Conservation (phyloP, 129 eudicot genomes). For the Lonicera japonica region DNA sequence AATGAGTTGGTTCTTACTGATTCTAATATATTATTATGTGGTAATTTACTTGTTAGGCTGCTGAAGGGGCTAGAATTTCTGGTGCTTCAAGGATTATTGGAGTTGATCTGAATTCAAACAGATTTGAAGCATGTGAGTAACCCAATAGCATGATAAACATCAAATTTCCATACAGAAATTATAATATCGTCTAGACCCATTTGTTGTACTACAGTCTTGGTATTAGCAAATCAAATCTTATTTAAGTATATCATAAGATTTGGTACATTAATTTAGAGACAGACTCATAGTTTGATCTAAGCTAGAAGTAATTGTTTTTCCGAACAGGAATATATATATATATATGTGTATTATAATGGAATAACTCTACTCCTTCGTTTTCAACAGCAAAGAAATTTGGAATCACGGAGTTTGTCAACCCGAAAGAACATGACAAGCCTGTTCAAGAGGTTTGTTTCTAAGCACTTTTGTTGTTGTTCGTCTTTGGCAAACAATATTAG, state of each 20-base stretch:
- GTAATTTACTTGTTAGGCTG: conserved; percentile 7
- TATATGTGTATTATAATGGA: too few species aligned
- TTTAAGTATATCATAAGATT: too few species aligned
- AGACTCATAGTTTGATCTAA: too few species aligned
- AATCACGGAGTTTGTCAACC: conserved; percentile 8
- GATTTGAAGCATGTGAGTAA: not conserved
- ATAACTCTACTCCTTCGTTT: not conserved
- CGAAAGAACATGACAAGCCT: conserved; percentile 12
- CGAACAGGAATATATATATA: too few species aligned
- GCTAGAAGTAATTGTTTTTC: too few species aligned
- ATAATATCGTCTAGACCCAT: too few species aligned
- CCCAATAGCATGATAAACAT: not conserved
- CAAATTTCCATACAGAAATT: not conserved
- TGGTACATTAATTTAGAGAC: not conserved
- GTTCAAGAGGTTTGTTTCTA: conserved; percentile 11
- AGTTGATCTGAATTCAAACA: not conserved
- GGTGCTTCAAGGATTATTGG: conserved; percentile 16
- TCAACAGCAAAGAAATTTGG: conserved; percentile 20
- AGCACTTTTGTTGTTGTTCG: not conserved
- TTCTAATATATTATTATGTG: not conserved
- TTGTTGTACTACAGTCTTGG: too few species aligned
- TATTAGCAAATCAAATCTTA: too few species aligned
- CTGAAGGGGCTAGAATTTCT: conserved; percentile 19
- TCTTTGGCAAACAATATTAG: not conserved
- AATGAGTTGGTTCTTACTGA: not conserved